phyloP scores from a whole-genome alignment of 176 grass and related monocot genomes.

The Thinopyrum elongatum region DNA sequence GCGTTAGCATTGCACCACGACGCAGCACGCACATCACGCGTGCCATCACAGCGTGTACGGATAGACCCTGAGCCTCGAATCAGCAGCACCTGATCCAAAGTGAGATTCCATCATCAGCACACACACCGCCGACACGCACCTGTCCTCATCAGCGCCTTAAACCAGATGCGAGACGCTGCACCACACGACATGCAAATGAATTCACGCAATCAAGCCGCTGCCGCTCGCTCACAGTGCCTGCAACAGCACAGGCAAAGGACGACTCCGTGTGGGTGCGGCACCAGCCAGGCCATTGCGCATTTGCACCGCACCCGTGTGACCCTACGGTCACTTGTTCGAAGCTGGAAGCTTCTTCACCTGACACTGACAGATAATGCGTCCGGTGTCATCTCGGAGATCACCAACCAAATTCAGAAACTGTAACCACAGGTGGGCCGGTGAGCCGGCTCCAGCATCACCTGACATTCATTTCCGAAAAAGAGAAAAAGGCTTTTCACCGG shows the following conservation, averaged over 20 bases:
- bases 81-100: not conserved
- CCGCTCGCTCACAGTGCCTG: not conserved
- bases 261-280: not conserved
- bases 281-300: not conserved
- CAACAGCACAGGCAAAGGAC: constrained; percentile 21
- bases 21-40: not conserved
- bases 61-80: not conserved
- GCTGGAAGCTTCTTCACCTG: not conserved
- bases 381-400: not conserved
- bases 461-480: constrained; percentile 9
- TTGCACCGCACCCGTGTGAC: not conserved
- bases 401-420: not conserved
- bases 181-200: not conserved
- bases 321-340: constrained; percentile 17
- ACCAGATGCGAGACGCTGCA: not conserved
- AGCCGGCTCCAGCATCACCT: not conserved
- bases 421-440: not conserved
- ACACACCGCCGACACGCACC: not conserved
- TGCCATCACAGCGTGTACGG: not conserved
- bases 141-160: not conserved
- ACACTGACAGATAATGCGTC: not conserved
- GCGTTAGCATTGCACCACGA: not conserved
- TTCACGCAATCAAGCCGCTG: not conserved
- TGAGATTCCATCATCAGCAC: not conserved
- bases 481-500: constrained; percentile 34